These are phyloP conservation scores for Entomophthora muscae DNA, from an alignment of 371 early-diverging fungal genomes.

Conservation along the genomic window DNA sequence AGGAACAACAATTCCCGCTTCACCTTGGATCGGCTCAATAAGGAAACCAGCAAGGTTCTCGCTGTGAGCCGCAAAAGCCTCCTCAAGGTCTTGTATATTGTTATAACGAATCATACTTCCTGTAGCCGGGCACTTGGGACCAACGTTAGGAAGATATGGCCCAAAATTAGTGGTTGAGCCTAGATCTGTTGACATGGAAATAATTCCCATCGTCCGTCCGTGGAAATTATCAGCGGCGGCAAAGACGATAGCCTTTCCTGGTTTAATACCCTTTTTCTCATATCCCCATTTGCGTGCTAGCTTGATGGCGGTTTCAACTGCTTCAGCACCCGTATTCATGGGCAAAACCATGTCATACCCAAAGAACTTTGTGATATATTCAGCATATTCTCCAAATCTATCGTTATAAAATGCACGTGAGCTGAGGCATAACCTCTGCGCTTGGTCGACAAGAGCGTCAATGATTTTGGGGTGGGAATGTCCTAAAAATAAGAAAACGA, in stretches of 20 bases:
- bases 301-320: no score
- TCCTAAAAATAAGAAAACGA: conserved; percentile 21
- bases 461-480: conserved; percentile 95
- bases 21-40: conserved; percentile 97
- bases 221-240: conserved; percentile 88
- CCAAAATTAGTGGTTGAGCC: conserved; percentile 75
- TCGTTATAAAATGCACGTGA: conserved; percentile 96
- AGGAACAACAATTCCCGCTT: conserved; percentile 89
- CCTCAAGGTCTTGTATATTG: conserved; percentile 67
- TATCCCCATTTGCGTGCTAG: conserved; percentile 96
- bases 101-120: conserved; percentile 58
- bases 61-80: conserved; percentile 62
- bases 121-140: conserved; percentile 53
- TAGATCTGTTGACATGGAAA: conserved; percentile 90
- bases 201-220: conserved; percentile 85
- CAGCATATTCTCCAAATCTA: conserved; percentile 75
- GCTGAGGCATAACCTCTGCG: conserved; percentile 56
- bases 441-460: conserved; percentile 78
- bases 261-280: conserved; percentile 70
- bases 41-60: conserved; percentile 77
- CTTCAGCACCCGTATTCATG: no score
- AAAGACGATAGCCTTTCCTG: conserved; percentile 68
- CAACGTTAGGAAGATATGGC: conserved; percentile 80
- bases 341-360: no score
- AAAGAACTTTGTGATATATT: no score